Evolutionary conservation across 2,329 filamentous ascomycete genomes (phyloP).

Genomic region (Trichophyton simii): DNA sequence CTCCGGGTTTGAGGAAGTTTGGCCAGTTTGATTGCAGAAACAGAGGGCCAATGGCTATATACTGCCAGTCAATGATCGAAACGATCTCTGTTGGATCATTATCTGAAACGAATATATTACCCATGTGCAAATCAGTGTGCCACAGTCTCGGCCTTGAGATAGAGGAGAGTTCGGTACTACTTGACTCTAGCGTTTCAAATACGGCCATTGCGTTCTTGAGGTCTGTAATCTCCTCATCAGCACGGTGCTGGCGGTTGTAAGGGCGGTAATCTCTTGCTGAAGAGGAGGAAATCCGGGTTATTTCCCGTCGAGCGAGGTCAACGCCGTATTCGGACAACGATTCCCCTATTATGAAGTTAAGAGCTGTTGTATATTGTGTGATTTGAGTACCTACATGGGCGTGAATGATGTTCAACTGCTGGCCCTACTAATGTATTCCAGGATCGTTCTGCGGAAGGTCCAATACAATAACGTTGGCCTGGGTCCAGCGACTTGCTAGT

Average conservation of each 20-base stretch:
- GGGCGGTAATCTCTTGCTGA: not conserved
- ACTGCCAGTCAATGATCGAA: slow-evolving; percentile 34
- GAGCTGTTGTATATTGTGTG: not conserved
- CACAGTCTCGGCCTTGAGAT: slow-evolving; percentile 17
- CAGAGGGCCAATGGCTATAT: slow-evolving; percentile 21
- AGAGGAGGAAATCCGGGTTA: not conserved
- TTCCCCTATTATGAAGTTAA: not conserved
- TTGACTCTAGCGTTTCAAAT: not conserved
- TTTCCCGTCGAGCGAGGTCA: slow-evolving; percentile 1
- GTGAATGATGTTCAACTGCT: too few relatives aligned
- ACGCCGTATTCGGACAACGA: not conserved
- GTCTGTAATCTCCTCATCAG: not conserved
- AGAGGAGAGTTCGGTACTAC: not conserved
- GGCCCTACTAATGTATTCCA: not conserved
- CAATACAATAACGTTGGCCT: slow-evolving; percentile 3
- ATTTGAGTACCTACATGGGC: not conserved
- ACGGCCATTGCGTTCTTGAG: not conserved
- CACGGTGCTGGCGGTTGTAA: not conserved
- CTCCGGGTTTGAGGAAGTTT: slow-evolving; percentile 19
- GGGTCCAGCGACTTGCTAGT: not conserved
- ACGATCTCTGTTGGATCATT: slow-evolving; percentile 15
- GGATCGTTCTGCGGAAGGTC: not conserved
- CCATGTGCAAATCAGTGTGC: slow-evolving; percentile 30
- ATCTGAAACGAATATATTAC: slow-evolving; percentile 29
- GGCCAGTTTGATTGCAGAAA: slow-evolving; percentile 16